phyloP scores from a whole-genome alignment of 768 basidiomycete species.

The Collybiopsis confluens region DNA sequence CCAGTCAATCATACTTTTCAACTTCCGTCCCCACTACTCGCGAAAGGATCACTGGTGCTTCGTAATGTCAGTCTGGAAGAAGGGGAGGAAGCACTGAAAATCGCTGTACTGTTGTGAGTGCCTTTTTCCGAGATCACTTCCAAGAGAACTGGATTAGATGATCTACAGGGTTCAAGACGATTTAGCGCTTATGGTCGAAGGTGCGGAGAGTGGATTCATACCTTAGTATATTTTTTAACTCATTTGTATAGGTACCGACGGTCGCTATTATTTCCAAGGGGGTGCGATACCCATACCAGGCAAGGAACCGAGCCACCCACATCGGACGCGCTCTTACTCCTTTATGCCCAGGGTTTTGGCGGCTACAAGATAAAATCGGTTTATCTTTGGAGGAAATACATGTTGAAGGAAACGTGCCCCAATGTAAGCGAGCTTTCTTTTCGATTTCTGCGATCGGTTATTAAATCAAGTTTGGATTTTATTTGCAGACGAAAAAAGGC shows the following conservation, averaged over 20 bases:
- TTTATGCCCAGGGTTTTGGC: constrained; percentile 73
- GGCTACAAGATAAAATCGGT: constrained; percentile 73
- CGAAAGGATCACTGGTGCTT: constrained; percentile 17
- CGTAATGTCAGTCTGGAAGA: constrained; percentile 17
- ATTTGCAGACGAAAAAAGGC: constrained; percentile 38
- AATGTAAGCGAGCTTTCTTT: constrained; percentile 42
- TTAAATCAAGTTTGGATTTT: no score
- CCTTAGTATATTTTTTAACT: no score
- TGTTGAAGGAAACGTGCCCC: constrained; percentile 65
- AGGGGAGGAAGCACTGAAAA: constrained; percentile 54
- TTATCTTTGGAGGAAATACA: constrained; percentile 71
- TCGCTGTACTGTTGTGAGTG: constrained; percentile 59
- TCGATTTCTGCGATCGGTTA: neutral
- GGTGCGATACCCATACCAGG: constrained; percentile 66
- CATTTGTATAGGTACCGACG: constrained; percentile 46
- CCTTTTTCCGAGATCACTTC: no score
- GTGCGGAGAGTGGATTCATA: constrained; percentile 20
- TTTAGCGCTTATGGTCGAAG: constrained; percentile 58
- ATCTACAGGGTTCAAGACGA: constrained; percentile 56
- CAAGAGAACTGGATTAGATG: no score
- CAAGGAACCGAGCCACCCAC: constrained; percentile 18
- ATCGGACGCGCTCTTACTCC: neutral
- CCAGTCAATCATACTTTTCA: constrained; percentile 47
- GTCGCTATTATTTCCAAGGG: constrained; percentile 70
- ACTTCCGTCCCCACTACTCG: constrained; percentile 34